Base-by-base conservation (phyloP, 2,329 filamentous ascomycete species). In the Xylaria sp. region DNA sequence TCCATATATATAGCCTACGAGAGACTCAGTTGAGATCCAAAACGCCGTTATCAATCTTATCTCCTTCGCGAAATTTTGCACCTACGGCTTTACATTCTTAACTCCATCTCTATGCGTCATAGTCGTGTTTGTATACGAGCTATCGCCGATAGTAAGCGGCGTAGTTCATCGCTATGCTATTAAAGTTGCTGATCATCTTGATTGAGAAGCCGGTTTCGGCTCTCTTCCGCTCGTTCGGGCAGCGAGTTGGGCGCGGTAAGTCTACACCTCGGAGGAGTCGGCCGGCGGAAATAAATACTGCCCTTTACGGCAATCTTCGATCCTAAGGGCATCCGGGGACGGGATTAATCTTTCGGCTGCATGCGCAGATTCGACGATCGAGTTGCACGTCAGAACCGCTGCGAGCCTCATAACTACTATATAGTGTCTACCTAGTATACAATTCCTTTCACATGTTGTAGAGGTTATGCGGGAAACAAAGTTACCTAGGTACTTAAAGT, bases 281-380 rank as follows among this genome's bases (percentile, higher is more conserved):
- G 65, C 48, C 57, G 58, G 6, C 66, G 66, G 61, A 9, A 12
- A 48, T 68, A 68, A 61, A 23, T 12, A 20, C 30, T 65, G 6
- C 61, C 41, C 20, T 18, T 57, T 39, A 34, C 12, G 50, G 61
- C 4, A 36, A 1, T n/a, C 20, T 25, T 56, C 50, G 52, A 45
- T 20, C n/a, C 18, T 61, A 66, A 50, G 34, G 9, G 36, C 18
- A 6, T 28, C 2, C 7, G 13, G 5, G 18, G n/a, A 20, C 25
- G 45, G 59, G 23, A 34, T 61, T 52, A 50, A 48, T n/a, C n/a
- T n/a, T n/a, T n/a, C n/a, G n/a, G n/a, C n/a, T n/a, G n/a, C n/a
- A 32, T 32, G 30, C 30, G 30, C 30, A 32, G 30, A 32, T 32
- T 32, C 8, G 30, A 8, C 30, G 30, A 32, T 32, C 30, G 30